Base-by-base conservation (phyloP, 2,329 filamentous ascomycete species). In the Neoscytalidium dimidiatum region DNA sequence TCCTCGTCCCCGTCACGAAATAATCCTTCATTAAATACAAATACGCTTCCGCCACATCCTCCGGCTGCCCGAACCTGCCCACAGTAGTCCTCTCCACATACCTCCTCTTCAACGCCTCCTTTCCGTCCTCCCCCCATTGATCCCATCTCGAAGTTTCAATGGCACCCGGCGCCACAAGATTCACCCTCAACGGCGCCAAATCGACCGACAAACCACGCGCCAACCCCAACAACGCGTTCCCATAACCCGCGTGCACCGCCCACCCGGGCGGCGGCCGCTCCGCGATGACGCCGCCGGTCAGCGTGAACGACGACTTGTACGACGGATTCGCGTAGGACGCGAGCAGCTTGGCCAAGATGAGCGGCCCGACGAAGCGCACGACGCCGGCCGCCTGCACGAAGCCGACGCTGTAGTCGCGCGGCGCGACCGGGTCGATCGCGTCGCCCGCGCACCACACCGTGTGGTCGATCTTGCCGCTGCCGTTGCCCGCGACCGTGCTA, bases 151-250 rank as follows among this genome's bases (percentile, higher is more conserved):
- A 75, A 13, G 81, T 83, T 49, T 80, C 73, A 31, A 82, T 79
- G 0, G 80, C 77, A 0, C 88, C 89, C 0, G 87, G 86, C 62
- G 76, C 79, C 1, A 91, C 85, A 0, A 83, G 71, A 71, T 91
- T 91, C 23, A 90, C 87, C 2, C 89, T 77, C 13, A 90, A 74
- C 0, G 89, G 89, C 67, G 82, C 83, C 64, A 91, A 71, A 69
- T 91, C 88, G 28, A 90, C 70, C 1, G 88, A 88, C 38, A 91
- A 75, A 2, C 80, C 82, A 1, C 84, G 79, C 2, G 81, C 79
- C 71, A 90, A 79, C 21, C 76, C 78, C 35, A 80, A 74, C 3
- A 71, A 26, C 0, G 71, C 70, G 4, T 63, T 66, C 0, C 72
- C 71, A 13, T 69, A 64, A 1, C 70, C 69, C 0, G 77, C 75